Percentiles rank a stretch among this genome's conserved stretches.
Evolutionary conservation across 2,329 filamentous ascomycete species (phyloP).

Genomic region (Hypoxylon sp.): DNA sequence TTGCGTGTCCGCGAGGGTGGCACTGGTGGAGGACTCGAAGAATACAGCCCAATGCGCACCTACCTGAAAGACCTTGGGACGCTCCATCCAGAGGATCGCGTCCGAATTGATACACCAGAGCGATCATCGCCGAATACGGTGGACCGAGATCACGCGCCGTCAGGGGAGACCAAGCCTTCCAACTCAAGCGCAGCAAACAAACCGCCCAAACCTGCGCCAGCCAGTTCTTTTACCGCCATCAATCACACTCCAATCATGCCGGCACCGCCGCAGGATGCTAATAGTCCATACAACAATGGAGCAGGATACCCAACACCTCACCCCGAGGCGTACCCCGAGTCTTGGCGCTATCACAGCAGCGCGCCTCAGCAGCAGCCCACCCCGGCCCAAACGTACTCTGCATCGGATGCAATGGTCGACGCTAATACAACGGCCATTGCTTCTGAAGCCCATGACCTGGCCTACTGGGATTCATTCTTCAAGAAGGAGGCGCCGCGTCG

Average conservation of each 20-base stretch:
- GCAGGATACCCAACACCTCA: conserved; percentile 30
- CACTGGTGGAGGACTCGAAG: conserved; percentile 65
- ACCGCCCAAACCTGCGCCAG: conserved; percentile 49
- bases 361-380: conserved; percentile 28
- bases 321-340: conserved; percentile 40
- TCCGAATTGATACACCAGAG: conserved; percentile 47
- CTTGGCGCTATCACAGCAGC: conserved; percentile 40
- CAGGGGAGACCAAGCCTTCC: conserved; percentile 46
- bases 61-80: conserved; percentile 60
- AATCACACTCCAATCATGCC: conserved; percentile 48
- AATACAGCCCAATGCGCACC: conserved; percentile 60
- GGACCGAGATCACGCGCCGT: conserved; percentile 52
- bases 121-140: conserved; percentile 49
- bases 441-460: conserved; percentile 29
- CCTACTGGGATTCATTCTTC: conserved; percentile 44
- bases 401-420: conserved; percentile 38
- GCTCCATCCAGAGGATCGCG: conserved; percentile 54
- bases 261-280: conserved; percentile 33
- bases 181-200: conserved; percentile 42
- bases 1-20: conserved; percentile 58
- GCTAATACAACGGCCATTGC: conserved; percentile 15
- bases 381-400: conserved; percentile 35
- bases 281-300: conserved; percentile 25
- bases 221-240: conserved; percentile 57
- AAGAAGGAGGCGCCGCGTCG: conserved; percentile 43